Evolutionary conservation across 2,329 filamentous ascomycete species (phyloP).

Genomic region (Ophiostoma sp.): DNA sequence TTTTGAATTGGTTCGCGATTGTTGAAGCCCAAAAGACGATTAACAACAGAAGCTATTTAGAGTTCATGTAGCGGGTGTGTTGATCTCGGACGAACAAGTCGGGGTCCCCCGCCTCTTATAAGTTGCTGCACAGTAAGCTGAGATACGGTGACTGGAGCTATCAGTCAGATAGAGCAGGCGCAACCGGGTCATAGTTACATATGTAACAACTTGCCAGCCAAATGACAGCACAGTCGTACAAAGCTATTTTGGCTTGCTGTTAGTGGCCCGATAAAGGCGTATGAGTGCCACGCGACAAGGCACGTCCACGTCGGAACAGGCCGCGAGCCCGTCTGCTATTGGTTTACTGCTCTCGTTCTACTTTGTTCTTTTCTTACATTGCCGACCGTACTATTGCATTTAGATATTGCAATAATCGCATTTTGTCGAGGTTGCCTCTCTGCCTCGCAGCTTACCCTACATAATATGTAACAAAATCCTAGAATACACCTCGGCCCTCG

Average conservation of each 20-base stretch:
- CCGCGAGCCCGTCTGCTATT: neutral
- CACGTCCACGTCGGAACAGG: neutral
- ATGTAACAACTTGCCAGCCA: too few species aligned
- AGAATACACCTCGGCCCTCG: neutral
- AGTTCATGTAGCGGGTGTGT: neutral
- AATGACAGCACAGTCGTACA: neutral
- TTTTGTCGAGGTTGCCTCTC: neutral
- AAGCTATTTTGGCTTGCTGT: neutral
- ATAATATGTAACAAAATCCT: neutral
- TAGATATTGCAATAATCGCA: neutral
- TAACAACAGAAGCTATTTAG: neutral
- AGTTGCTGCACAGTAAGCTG: neutral
- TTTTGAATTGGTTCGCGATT: neutral
- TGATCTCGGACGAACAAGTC: neutral
- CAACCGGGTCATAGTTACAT: neutral
- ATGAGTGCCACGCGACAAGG: neutral
- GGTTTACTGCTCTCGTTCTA: neutral
- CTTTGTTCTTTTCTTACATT: neutral
- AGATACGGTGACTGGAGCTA: neutral
- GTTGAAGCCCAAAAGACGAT: neutral
- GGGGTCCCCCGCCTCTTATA: constrained; percentile 1
- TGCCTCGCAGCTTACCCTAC: neutral
- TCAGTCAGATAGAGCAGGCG: neutral
- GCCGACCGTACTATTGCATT: neutral
- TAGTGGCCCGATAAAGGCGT: constrained; percentile 5